Evolutionary conservation across 805 yeast genomes (phyloP), one percentile per base, ranked within the genome.

Genomic region (Dipodascus geniculatus): DNA sequence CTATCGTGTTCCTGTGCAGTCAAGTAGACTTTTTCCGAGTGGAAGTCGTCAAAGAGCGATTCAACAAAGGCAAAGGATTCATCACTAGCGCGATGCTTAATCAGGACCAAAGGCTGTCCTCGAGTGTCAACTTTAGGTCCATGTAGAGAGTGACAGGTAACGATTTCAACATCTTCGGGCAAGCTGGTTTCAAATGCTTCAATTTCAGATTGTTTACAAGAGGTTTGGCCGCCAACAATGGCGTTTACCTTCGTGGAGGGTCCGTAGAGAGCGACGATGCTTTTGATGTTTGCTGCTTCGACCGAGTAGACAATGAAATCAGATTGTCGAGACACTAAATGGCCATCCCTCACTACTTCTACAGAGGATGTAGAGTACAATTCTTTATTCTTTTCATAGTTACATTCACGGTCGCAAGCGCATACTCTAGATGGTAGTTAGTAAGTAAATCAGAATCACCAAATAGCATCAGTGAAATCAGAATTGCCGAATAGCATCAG

Each of bases 191-290:
- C 96, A 65, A 93, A 87, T 0, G 97, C 96, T 16, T 69, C 74
- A 23, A 93, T 84, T 65, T 93, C 99, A 0, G 95, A 95, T 23
- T 79, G 82, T 64, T 93, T 93, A 69, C 98, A 91, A 8, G 96
- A 86, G 0, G 99, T 90, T 68, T 93, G 99, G 4, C 99, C 99
- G n/a, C 98, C 99, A 3, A 93, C 96, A 47, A 90, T 80, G 2
- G 95, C 85, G 1, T 95, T 95, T 2, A 82, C 69, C 65, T 91
- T 91, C 2, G 96, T 82, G 0, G 73, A 84, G 0, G 96, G 91
- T 0, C 96, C 97, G 68, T 91, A 91, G 42, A 70, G 48, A 2
- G 78, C 64, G 3, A 89, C 95, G 42, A 93, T 87, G 54, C 75
- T 75, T 49, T 74, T 80, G 51, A 93, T 83, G 63, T 81, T 80